Base-by-base conservation (phyloP, 2,329 filamentous ascomycete genomes). In the Acrocalymma vagum region DNA sequence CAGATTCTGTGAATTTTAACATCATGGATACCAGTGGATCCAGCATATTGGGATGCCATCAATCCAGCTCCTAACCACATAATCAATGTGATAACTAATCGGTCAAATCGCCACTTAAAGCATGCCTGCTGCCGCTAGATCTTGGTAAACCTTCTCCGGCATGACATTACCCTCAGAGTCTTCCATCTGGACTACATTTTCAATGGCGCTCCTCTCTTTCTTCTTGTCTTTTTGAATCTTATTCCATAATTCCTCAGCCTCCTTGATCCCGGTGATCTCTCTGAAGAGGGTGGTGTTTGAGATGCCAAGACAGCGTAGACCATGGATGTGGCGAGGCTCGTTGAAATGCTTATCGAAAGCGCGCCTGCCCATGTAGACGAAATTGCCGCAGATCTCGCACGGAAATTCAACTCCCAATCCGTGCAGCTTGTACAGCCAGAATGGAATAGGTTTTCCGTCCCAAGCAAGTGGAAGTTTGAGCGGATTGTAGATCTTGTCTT, bases 291-390 rank as follows among this genome's bases (percentile, higher is more conserved):
- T 86, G 2, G 91, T 91, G 64, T 95, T 94, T 9, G 87, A 95
- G 65, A 99, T 94, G 14, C 95, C 95, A 34, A 99, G 75, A 63
- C 93, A 96, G 70, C 95, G 94, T 54, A 99, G 75, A 1, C 94
- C 94, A 65, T 96, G 94, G 32, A 97, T 88, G 65, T 99, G 94
- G 37, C 91, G 79, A 7, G 89, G 85, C 70, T 99, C 94, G 55
- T 92, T 95, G 74, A 99, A 99, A 70, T 99, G 94, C 77, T 99
- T 99, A 67, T 99, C 94, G 60, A 96, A 99, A 1, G 92, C 92
- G 33, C 94, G 84, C 16, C 94, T 82, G 11, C 94, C 94, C 88
- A 96, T 96, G 75, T 97, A 97, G n/a, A 96, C 91, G 63, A 91
- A 96, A 71, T 97, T 97, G 40, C 94, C 94, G 65, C 94, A 99